A percentile compares a stretch with the other conserved stretches of the same genome.
phyloP scores from a whole-genome alignment of 2,329 filamentous ascomycete genomes.

The Colletotrichum scovillei region DNA sequence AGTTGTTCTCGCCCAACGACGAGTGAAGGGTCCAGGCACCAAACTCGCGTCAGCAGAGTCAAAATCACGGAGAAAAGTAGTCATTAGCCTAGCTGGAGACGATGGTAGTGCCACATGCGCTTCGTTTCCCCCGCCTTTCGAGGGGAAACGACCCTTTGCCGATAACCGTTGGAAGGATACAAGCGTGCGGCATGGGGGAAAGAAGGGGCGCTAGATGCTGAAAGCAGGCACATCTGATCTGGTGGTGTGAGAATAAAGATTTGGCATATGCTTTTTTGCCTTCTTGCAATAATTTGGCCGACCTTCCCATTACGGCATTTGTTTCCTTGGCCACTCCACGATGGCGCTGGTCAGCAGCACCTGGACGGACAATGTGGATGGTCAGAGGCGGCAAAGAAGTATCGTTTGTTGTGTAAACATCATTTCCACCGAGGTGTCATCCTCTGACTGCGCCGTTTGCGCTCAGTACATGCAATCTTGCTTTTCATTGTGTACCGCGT shows the following conservation, averaged over 20 bases:
- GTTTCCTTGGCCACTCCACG: conserved; percentile 3
- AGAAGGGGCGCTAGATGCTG: conserved; percentile 7
- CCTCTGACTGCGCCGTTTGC: neutral
- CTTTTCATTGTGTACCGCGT: neutral
- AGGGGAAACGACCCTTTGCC: neutral
- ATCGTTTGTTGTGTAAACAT: neutral
- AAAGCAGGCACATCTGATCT: conserved; percentile 30
- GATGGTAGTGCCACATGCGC: neutral
- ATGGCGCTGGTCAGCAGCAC: conserved; percentile 30
- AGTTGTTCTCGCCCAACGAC: neutral
- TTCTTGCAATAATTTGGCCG: neutral
- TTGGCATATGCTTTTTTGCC: conserved; percentile 7
- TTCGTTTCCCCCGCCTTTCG: neutral
- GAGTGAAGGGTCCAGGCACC: conserved; percentile 11
- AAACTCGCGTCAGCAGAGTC: conserved; percentile 4
- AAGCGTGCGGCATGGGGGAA: conserved; percentile 6
- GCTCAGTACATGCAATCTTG: neutral
- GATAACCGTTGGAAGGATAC: conserved; percentile 21
- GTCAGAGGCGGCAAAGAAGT: neutral
- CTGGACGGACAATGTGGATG: neutral
- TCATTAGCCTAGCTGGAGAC: neutral
- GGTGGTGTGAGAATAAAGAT: conserved; percentile 5
- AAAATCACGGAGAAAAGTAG: neutral
- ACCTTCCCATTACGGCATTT: conserved; percentile 3
- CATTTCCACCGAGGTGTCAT: conserved; percentile 2